A percentile compares a stretch with the other conserved stretches of the same genome.
Conservation (phyloP, 208 protist genomes). For the Trypanosoma congolense region DNA sequence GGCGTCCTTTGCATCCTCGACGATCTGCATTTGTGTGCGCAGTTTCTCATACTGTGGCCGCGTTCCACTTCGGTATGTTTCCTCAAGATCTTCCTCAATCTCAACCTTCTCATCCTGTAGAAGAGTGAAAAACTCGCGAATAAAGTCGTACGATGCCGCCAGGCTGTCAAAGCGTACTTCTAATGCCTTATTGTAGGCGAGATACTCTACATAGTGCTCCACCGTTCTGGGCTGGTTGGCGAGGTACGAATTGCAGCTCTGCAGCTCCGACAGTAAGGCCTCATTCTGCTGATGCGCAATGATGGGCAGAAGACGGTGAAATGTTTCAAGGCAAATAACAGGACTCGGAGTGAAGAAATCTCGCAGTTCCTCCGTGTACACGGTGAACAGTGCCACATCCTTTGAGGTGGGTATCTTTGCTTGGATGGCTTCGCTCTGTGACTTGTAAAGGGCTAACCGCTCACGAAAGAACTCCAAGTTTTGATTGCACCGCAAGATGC, state of each 20-base stretch:
- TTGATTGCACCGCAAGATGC: constrained; percentile 45
- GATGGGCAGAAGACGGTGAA: constrained; percentile 88
- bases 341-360: constrained; percentile 91
- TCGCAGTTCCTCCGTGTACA: constrained; percentile 79
- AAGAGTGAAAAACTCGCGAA: constrained; percentile 85
- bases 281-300: constrained; percentile 88
- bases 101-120: constrained; percentile 87
- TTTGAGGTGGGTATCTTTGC: constrained; percentile 80
- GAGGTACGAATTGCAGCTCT: constrained; percentile 81
- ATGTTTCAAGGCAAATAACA: constrained; percentile 69
- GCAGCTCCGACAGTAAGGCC: constrained; percentile 79
- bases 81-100: constrained; percentile 81
- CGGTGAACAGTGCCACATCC: constrained; percentile 84
- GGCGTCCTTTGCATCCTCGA: constrained; percentile 84
- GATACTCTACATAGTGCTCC: constrained; percentile 91
- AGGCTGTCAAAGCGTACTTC: constrained; percentile 77
- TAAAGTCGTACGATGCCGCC: constrained; percentile 83
- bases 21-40: constrained; percentile 80
- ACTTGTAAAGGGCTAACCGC: constrained; percentile 77
- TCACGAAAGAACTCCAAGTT: constrained; percentile 88
- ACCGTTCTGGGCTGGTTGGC: constrained; percentile 76
- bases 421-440: constrained; percentile 82
- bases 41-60: constrained; percentile 91
- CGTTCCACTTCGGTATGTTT: constrained; percentile 90
- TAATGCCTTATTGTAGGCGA: constrained; percentile 79